Percentiles rank a stretch among this genome's conserved stretches.
Conservation (phyloP, 805 yeast species). For the Metschnikowia kofuensis region DNA sequence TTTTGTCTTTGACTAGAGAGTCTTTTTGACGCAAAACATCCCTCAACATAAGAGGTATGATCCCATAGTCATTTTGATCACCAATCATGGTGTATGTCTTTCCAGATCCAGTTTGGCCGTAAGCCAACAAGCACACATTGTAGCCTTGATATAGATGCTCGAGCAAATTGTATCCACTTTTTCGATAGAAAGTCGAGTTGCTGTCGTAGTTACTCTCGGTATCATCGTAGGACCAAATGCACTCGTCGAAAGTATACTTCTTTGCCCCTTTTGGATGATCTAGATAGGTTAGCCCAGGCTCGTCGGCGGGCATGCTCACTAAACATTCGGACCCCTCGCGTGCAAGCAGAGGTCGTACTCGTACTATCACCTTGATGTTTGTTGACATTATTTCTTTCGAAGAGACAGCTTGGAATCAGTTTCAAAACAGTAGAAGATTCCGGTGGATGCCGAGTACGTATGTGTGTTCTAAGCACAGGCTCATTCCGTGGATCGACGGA, state of each 20-base stretch:
- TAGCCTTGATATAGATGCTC: conserved; percentile 48
- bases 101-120: conserved; percentile 44
- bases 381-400: conserved; percentile 7
- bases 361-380: conserved; percentile 47
- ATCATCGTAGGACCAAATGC: conserved; percentile 47
- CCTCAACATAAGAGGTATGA: conserved; percentile 44
- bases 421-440: background rate
- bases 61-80: conserved; percentile 30
- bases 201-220: conserved; percentile 35
- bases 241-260: conserved; percentile 49
- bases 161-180: conserved; percentile 57
- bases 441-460: background rate
- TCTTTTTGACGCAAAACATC: conserved; percentile 49
- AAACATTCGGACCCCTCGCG: conserved; percentile 29
- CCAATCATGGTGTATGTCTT: conserved; percentile 46
- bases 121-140: conserved; percentile 42
- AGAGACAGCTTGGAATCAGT: background rate
- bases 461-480: background rate
- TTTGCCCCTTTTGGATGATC: conserved; percentile 27
- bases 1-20: conserved; percentile 32
- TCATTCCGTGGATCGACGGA: background rate
- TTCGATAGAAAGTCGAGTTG: conserved; percentile 50
- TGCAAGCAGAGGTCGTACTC: conserved; percentile 47
- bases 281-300: conserved; percentile 19
- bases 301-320: conserved; percentile 29